A percentile compares a stretch with the other conserved stretches of the same genome.
phyloP scores from a whole-genome alignment of 139 green algal genomes.

The Chlorella sorokiniana region DNA sequence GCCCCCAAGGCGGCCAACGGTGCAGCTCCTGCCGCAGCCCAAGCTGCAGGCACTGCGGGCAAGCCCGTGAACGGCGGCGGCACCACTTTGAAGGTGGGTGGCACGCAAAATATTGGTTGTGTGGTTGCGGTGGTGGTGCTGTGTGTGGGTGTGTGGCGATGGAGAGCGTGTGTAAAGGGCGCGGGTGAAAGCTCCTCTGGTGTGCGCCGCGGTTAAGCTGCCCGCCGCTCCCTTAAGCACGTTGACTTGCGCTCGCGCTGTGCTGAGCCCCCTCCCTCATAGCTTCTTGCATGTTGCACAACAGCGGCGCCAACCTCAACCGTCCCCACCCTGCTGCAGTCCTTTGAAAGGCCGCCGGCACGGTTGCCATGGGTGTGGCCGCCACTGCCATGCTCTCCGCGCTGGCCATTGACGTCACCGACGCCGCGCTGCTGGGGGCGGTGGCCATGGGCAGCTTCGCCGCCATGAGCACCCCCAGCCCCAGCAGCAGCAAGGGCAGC shows the following conservation, averaged over 20 bases:
- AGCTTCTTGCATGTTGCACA: not conserved
- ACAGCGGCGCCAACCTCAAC: not conserved
- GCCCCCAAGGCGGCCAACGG: not conserved
- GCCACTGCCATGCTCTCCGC: constrained; percentile 9
- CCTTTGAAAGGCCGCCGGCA: constrained; percentile 2
- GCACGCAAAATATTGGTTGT: not conserved
- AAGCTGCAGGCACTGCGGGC: not conserved
- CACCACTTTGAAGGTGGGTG: not conserved
- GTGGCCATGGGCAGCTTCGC: constrained; percentile 1
- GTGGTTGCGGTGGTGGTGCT: not conserved
- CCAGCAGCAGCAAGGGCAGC: not conserved
- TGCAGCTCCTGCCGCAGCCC: not conserved
- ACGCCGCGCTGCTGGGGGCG: constrained; percentile 22
- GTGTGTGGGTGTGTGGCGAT: not conserved
- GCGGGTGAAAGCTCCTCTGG: too few species aligned
- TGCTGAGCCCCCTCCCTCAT: too few species aligned
- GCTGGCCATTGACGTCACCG: constrained; percentile 7
- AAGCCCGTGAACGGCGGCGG: not conserved
- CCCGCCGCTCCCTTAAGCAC: too few species aligned
- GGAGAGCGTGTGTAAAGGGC: not conserved
- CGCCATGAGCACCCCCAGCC: constrained; percentile 5
- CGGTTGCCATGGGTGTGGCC: constrained; percentile 15
- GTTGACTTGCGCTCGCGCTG: too few species aligned
- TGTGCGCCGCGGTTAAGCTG: too few species aligned
- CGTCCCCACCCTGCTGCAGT: not conserved